phyloP scores from a whole-genome alignment of 2,329 filamentous ascomycete genomes.

The Fonsecaea pedrosoi region DNA sequence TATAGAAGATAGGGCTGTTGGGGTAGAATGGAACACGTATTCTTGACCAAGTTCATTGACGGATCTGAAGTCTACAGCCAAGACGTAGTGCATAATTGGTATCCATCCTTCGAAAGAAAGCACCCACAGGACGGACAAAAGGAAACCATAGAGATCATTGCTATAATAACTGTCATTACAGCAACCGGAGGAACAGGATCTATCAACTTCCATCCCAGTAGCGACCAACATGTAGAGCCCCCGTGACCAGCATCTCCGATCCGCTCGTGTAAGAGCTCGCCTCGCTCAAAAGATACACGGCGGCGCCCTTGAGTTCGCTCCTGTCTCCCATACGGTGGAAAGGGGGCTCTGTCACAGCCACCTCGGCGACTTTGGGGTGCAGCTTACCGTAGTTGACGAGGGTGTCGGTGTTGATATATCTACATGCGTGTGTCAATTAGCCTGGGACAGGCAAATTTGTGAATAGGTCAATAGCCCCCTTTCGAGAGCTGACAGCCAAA shows the following conservation, averaged over 20 bases:
- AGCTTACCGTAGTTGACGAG: not conserved
- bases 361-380: constrained; percentile 43
- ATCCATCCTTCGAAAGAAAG: too few species aligned
- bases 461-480: constrained; percentile 45
- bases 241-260: constrained; percentile 46
- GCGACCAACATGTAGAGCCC: constrained; percentile 46
- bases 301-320: constrained; percentile 49
- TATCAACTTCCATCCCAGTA: not conserved
- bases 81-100: too few species aligned
- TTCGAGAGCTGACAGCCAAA: constrained; percentile 33
- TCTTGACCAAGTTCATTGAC: too few species aligned
- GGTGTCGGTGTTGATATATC: not conserved
- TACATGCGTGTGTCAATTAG: not conserved
- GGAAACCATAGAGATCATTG: too few species aligned
- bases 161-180: too few species aligned
- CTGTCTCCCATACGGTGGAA: constrained; percentile 49
- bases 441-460: constrained; percentile 20
- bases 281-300: constrained; percentile 51
- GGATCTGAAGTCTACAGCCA: too few species aligned
- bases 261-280: constrained; percentile 51
- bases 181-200: not conserved
- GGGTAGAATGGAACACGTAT: not conserved
- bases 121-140: too few species aligned
- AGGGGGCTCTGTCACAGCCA: constrained; percentile 49
- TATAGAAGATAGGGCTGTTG: not conserved